Conservation (phyloP, 2,329 filamentous ascomycete genomes). For the Diatrype stigma region DNA sequence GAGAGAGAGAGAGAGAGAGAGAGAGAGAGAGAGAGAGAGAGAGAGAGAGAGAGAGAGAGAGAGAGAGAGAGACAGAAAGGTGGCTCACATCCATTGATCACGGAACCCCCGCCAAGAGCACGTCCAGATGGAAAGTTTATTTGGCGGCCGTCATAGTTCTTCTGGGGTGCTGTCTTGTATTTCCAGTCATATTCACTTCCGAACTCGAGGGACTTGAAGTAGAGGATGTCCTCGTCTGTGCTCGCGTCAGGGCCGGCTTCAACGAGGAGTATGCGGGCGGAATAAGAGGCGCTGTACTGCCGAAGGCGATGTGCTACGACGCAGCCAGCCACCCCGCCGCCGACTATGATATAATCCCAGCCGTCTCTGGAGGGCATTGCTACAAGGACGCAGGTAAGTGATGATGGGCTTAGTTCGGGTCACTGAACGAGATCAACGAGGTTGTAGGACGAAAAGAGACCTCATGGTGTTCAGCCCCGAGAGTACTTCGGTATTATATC, state of each 20-base stretch:
- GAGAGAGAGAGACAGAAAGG: background rate
- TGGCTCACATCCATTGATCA: constrained; percentile 18
- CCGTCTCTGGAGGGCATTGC: no score
- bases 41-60: no score
- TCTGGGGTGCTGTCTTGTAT: constrained; percentile 16
- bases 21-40: no score
- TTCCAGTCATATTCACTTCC: constrained; percentile 19
- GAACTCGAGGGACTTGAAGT: constrained; percentile 14
- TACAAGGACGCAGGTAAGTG: no score
- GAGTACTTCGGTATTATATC: no score
- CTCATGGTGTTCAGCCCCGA: no score
- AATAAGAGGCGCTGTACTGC: constrained; percentile 7
- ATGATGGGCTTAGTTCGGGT: no score
- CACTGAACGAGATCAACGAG: no score
- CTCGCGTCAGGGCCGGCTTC: constrained; percentile 18
- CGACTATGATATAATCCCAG: constrained; percentile 19
- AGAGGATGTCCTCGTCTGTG: constrained; percentile 12
- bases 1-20: no score
- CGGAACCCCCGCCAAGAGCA: constrained; percentile 17
- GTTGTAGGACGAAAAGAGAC: no score
- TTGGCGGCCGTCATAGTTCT: constrained; percentile 8
- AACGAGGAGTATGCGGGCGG: constrained; percentile 14
- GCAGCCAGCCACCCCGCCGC: constrained; percentile 14
- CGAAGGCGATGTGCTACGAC: constrained; percentile 14
- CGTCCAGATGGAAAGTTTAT: constrained; percentile 12